These are phyloP conservation scores for Russula ochroleuca DNA, from an alignment of 768 basidiomycete species.

Conservation along the genomic window DNA sequence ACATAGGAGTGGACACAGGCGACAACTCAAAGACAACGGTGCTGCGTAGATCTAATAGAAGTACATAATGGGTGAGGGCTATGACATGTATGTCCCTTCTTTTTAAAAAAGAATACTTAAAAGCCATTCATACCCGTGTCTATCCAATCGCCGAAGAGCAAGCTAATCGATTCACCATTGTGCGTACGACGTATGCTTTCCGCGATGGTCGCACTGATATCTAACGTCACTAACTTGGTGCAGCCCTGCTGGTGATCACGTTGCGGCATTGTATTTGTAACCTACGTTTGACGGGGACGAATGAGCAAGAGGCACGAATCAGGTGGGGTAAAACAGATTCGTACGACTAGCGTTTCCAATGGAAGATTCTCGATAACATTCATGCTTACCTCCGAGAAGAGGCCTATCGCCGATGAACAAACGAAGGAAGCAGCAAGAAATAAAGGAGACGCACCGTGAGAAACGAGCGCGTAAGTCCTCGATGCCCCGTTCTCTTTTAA, in stretches of 20 bases:
- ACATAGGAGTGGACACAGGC: neutral
- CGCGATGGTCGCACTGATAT: conserved; percentile 87
- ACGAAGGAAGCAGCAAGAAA: conserved; percentile 2
- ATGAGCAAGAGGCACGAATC: neutral
- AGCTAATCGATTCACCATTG: conserved; percentile 88
- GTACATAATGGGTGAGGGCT: conserved; percentile 1
- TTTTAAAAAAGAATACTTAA: conserved; percentile 1
- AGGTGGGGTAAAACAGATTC: conserved; percentile 31
- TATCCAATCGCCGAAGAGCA: conserved; percentile 82
- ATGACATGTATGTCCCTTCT: neutral
- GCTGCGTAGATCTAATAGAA: conserved; percentile 3
- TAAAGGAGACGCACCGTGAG: conserved; percentile 63
- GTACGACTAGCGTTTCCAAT: conserved; percentile 79
- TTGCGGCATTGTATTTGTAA: conserved; percentile 95
- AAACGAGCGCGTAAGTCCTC: conserved; percentile 81
- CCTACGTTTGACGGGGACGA: conserved; percentile 40
- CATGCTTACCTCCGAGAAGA: conserved; percentile 76
- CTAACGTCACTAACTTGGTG: conserved; percentile 81
- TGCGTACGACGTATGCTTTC: conserved; percentile 95
- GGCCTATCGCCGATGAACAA: conserved; percentile 43
- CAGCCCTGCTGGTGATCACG: conserved; percentile 55
- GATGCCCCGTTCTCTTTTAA: conserved; percentile 86
- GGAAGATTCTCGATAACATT: conserved; percentile 63
- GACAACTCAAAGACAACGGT: neutral
- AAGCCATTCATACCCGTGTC: conserved; percentile 34